A percentile compares a stretch with the other conserved stretches of the same genome.
Conservation (phyloP, 2,329 filamentous ascomycete species). For the Chaetomiaceae sp. region DNA sequence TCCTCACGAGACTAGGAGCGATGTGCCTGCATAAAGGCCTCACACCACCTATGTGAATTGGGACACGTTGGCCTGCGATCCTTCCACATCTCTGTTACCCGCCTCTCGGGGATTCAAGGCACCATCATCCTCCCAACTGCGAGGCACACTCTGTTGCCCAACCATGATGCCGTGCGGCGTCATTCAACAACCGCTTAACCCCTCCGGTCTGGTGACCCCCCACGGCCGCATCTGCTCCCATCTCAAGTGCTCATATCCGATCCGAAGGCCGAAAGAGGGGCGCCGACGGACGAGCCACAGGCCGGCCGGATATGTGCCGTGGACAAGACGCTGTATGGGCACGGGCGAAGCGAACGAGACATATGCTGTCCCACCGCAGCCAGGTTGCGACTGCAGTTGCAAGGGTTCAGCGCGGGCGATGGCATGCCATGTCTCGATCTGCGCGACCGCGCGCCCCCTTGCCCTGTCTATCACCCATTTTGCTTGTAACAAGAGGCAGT, state of each 20-base stretch:
- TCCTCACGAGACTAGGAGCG: slow-evolving; percentile 1
- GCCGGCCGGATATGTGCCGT: not conserved
- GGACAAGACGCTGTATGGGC: not conserved
- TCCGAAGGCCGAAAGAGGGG: not conserved
- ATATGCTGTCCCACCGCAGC: slow-evolving; percentile 2
- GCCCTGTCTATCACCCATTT: slow-evolving; percentile 12
- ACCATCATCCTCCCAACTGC: not conserved
- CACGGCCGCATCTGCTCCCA: not conserved
- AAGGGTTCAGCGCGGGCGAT: slow-evolving; percentile 21
- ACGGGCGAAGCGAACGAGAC: slow-evolving; percentile 10
- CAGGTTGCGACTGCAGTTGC: slow-evolving; percentile 11
- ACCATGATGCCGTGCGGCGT: not conserved
- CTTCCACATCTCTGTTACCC: slow-evolving; percentile 1
- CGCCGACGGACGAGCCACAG: not conserved
- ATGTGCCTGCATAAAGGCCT: slow-evolving; percentile 10
- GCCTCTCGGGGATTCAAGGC: not conserved
- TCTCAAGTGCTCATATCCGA: not conserved
- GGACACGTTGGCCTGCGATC: not conserved
- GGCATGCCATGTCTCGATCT: slow-evolving; percentile 22
- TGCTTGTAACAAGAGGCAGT: no score
- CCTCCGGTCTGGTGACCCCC: not conserved
- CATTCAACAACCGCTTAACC: not conserved
- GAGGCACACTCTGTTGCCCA: not conserved
- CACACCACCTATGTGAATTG: slow-evolving; percentile 1
- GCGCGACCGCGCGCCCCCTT: slow-evolving; percentile 11